These are phyloP conservation scores for Chlorencoelia australis DNA, from an alignment of 2,329 filamentous ascomycete genomes.

Conservation along the genomic window DNA sequence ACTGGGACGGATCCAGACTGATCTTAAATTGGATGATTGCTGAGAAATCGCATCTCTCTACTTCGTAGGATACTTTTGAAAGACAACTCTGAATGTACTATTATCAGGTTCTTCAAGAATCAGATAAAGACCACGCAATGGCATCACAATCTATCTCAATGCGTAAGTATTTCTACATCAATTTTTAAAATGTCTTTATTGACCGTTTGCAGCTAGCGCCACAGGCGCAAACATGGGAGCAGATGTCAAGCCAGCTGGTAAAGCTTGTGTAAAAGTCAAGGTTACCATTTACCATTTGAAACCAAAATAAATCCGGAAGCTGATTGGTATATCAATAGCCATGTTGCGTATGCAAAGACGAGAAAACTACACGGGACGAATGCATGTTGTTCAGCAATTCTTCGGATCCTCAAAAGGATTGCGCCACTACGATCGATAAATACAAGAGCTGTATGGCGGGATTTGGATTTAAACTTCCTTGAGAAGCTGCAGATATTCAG, in stretches of 20 bases:
- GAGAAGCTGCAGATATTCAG: no score
- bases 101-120: slow-evolving; percentile 12
- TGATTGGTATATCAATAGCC: slow-evolving; percentile 63
- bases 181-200: background rate
- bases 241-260: slow-evolving; percentile 19
- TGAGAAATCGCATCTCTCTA: no score
- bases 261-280: slow-evolving; percentile 19
- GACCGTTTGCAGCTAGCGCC: slow-evolving; percentile 19
- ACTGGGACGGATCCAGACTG: no score
- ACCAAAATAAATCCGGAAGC: slow-evolving; percentile 1
- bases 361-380: slow-evolving; percentile 87
- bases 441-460: slow-evolving; percentile 90
- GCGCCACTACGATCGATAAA: slow-evolving; percentile 69
- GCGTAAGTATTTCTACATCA: slow-evolving; percentile 14
- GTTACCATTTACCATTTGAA: slow-evolving; percentile 10
- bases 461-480: slow-evolving; percentile 66
- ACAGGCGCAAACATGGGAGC: slow-evolving; percentile 19
- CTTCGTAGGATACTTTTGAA: no score
- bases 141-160: slow-evolving; percentile 20
- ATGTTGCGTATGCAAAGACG: slow-evolving; percentile 94
- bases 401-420: slow-evolving; percentile 73
- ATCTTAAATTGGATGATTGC: no score
- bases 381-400: slow-evolving; percentile 96
- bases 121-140: slow-evolving; percentile 19
- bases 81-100: no score